Percentiles rank a stretch among this genome's conserved stretches.
phyloP scores from a whole-genome alignment of 768 basidiomycete genomes.

The Pisolithus sp. region DNA sequence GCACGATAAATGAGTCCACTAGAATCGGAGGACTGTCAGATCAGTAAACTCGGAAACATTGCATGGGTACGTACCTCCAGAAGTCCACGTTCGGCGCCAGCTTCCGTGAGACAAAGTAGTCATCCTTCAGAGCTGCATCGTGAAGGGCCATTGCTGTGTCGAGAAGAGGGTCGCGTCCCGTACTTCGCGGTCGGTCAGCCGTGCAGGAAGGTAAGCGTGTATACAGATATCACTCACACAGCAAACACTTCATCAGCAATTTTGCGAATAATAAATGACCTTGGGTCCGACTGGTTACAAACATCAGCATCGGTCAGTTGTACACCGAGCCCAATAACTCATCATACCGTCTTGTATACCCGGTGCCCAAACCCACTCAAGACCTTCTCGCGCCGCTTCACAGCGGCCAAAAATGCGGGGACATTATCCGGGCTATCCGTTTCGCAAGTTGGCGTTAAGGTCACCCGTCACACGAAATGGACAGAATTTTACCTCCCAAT shows the following conservation, averaged over 20 bases:
- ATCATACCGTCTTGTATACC: conserved; percentile 67
- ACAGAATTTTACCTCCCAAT: conserved; percentile 57
- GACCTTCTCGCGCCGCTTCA: conserved; percentile 84
- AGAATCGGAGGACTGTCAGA: neutral
- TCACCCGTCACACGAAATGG: neutral
- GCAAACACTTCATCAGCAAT: conserved; percentile 90
- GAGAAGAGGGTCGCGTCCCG: conserved; percentile 77
- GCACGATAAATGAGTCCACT: conserved; percentile 88
- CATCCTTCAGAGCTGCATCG: conserved; percentile 84
- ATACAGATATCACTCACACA: conserved; percentile 43
- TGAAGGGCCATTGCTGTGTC: conserved; percentile 88
- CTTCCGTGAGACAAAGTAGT: conserved; percentile 77
- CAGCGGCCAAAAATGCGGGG: conserved; percentile 76
- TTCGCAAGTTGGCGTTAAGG: neutral
- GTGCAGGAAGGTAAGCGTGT: neutral
- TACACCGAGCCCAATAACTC: neutral
- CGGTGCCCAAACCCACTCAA: conserved; percentile 88
- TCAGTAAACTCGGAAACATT: neutral
- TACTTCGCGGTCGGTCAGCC: conserved; percentile 37
- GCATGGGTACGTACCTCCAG: conserved; percentile 41
- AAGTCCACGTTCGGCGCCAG: conserved; percentile 91
- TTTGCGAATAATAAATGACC: conserved; percentile 85
- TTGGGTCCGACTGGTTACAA: conserved; percentile 67
- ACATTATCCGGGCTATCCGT: conserved; percentile 70
- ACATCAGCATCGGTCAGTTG: neutral